Evolutionary conservation across 345 rosid species (phyloP).

Genomic region (Pelargonium nanum): DNA sequence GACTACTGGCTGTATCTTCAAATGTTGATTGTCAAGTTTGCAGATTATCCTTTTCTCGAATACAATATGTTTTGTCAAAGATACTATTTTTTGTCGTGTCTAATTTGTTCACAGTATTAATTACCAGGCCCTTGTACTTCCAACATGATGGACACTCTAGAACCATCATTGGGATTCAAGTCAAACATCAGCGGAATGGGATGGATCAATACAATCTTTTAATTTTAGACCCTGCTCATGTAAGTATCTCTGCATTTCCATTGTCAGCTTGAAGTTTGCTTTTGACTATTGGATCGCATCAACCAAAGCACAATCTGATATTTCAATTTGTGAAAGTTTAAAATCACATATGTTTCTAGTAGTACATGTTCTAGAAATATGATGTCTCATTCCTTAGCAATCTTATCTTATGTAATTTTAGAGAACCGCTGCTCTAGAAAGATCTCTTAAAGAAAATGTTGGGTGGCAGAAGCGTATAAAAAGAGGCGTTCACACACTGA

Average conservation of each 20-base stretch:
- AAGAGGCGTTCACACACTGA: constrained; percentile 66
- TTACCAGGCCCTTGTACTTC: constrained; percentile 64
- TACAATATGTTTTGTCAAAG: neutral
- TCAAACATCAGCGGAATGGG: constrained; percentile 30
- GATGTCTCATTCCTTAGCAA: neutral
- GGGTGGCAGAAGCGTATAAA: constrained; percentile 63
- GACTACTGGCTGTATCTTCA: neutral
- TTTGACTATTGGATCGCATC: neutral
- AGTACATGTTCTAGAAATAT: neutral
- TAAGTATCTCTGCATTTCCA: constrained; percentile 18
- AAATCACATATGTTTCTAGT: neutral
- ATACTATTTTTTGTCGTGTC: constrained; percentile 7
- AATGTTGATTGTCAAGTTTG: neutral
- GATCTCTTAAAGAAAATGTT: constrained; percentile 38
- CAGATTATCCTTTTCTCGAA: neutral
- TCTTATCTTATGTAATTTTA: constrained; percentile 18
- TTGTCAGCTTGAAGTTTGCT: neutral
- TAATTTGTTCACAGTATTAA: constrained; percentile 11
- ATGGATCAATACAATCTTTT: constrained; percentile 42
- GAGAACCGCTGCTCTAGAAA: constrained; percentile 49
- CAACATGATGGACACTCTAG: constrained; percentile 86
- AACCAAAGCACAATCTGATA: neutral
- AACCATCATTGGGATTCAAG: constrained; percentile 66
- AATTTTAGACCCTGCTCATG: constrained; percentile 68
- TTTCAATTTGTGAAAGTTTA: neutral